Conservation (phyloP, 2,329 filamentous ascomycete species). For the Erysiphe neolycopersici region DNA sequence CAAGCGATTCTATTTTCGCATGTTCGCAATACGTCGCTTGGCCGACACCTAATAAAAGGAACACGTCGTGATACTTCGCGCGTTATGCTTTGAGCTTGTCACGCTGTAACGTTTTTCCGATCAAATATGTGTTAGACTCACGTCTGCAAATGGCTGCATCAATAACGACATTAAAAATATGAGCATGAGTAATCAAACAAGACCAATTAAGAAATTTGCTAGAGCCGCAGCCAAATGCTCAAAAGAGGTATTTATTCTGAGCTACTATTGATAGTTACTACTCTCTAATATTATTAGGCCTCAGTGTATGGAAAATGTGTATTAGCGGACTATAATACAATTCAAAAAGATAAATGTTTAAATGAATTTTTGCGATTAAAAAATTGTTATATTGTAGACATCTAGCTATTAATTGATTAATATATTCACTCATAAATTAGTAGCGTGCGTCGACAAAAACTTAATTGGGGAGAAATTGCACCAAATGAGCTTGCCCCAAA, state of each 20-base stretch:
- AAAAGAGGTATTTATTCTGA: slow-evolving; percentile 24
- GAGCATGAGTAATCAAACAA: slow-evolving; percentile 14
- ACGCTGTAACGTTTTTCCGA: too few relatives aligned
- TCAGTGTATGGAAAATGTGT: slow-evolving; percentile 78
- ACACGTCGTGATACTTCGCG: too few relatives aligned
- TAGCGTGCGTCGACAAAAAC: too few relatives aligned
- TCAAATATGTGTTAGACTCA: too few relatives aligned
- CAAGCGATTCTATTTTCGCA: slow-evolving; percentile 3
- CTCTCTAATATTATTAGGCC: slow-evolving; percentile 25
- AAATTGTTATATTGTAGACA: slow-evolving; percentile 54
- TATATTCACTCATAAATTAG: too few relatives aligned
- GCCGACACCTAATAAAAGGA: too few relatives aligned
- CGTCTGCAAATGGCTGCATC: too few relatives aligned
- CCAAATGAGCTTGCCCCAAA: too few relatives aligned
- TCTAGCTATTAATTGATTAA: slow-evolving; percentile 5
- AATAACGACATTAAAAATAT: too few relatives aligned
- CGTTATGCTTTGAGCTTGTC: too few relatives aligned
- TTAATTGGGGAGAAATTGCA: too few relatives aligned
- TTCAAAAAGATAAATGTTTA: slow-evolving; percentile 73
- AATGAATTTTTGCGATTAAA: slow-evolving; percentile 68
- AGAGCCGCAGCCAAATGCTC: slow-evolving; percentile 38
- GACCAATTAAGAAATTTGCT: slow-evolving; percentile 44
- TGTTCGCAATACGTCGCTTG: not conserved
- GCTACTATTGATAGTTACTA: not conserved
- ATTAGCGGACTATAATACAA: slow-evolving; percentile 64